Evolutionary conservation across 2,329 filamentous ascomycete species (phyloP).

Genomic region (Chaetothyriales sp.): DNA sequence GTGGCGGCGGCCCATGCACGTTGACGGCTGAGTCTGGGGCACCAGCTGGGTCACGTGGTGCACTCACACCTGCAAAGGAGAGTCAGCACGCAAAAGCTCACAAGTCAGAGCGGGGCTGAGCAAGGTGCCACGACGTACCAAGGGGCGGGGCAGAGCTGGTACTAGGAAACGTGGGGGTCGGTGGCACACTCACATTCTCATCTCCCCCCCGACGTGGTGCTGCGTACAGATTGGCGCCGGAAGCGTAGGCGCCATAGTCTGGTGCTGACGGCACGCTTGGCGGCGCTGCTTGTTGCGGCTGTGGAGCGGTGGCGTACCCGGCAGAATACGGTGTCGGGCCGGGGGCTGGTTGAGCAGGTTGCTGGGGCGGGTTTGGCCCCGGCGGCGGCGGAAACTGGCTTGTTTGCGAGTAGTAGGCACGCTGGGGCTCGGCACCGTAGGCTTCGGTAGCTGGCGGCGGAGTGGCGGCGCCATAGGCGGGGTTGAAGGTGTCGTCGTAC

Average conservation of each 20-base stretch:
- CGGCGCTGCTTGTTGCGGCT: conserved; percentile 24
- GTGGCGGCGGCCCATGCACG: neutral
- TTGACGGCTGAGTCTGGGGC: neutral
- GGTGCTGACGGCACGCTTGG: conserved; percentile 7
- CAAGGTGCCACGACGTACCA: neutral
- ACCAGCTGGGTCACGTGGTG: neutral
- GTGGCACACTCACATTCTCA: conserved; percentile 38
- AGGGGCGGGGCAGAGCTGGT: neutral
- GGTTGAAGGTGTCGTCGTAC: conserved; percentile 30
- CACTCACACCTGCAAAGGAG: neutral
- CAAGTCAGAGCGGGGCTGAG: neutral
- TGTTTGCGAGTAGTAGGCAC: conserved; percentile 28
- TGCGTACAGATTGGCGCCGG: conserved; percentile 28
- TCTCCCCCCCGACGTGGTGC: conserved; percentile 29
- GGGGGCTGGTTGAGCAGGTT: conserved; percentile 11
- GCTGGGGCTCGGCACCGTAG: conserved; percentile 21
- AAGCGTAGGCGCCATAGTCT: conserved; percentile 22
- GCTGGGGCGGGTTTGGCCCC: neutral
- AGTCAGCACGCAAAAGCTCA: neutral
- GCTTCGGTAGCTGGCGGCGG: conserved; percentile 19
- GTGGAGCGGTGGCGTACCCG: conserved; percentile 31
- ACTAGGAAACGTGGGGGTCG: conserved; percentile 19
- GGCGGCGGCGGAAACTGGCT: conserved; percentile 34
- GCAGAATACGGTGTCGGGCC: conserved; percentile 20
- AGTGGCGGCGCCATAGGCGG: conserved; percentile 27